Percentiles rank a stretch among this genome's conserved stretches.
Evolutionary conservation across 2,329 filamentous ascomycete species (phyloP).

Genomic region (Cyphellophora europaea): DNA sequence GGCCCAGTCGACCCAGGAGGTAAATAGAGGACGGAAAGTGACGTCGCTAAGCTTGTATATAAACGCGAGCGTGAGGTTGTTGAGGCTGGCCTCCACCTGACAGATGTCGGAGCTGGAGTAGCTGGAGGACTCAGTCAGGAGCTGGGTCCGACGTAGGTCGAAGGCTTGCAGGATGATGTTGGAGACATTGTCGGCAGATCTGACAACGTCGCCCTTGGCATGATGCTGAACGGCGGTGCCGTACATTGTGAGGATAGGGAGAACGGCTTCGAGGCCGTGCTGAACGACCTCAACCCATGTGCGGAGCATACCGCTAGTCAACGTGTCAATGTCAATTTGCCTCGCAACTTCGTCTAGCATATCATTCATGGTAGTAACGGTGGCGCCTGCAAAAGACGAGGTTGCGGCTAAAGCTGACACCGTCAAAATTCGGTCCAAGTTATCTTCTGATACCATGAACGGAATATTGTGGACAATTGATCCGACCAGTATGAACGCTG

Average conservation of each 20-base stretch:
- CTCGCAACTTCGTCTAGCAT: conserved; percentile 68
- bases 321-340: conserved; percentile 66
- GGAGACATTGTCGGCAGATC: conserved; percentile 62
- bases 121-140: conserved; percentile 3
- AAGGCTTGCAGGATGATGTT: conserved; percentile 47
- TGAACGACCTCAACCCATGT: conserved; percentile 61
- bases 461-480: conserved; percentile 74
- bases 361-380: conserved; percentile 55
- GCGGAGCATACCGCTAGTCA: conserved; percentile 62
- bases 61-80: conserved; percentile 73
- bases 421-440: conserved; percentile 62
- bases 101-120: conserved; percentile 33
- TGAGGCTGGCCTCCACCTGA: conserved; percentile 54
- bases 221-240: conserved; percentile 48
- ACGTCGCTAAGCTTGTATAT: conserved; percentile 95
- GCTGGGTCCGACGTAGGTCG: conserved; percentile 34
- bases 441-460: conserved; percentile 73
- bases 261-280: conserved; percentile 48
- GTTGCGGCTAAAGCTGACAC: conserved; percentile 65
- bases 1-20: conserved; percentile 75
- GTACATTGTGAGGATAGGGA: conserved; percentile 8
- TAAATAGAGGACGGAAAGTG: conserved; percentile 85
- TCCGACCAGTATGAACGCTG: conserved; percentile 69
- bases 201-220: conserved; percentile 67
- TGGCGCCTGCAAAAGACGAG: conserved; percentile 50